Conservation (phyloP, 2,329 filamentous ascomycete genomes). For the Colletotrichum sp. region DNA sequence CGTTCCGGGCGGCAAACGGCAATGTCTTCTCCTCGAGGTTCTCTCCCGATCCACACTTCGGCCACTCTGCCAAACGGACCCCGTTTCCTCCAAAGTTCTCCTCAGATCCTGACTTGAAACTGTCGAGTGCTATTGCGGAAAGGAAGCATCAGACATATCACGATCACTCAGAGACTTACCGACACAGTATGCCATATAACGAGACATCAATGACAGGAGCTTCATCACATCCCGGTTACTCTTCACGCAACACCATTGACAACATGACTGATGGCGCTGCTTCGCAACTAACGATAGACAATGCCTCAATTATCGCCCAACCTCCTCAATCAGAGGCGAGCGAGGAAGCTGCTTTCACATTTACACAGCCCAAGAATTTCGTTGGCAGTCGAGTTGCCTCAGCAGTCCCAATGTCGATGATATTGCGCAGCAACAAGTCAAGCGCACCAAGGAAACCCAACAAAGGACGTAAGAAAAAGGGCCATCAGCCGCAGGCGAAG, state of each 20-base stretch:
- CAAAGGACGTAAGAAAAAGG: not conserved
- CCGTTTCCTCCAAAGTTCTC: not conserved
- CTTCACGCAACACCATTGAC: not conserved
- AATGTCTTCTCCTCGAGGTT: not conserved
- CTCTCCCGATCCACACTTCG: not conserved
- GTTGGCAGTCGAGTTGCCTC: constrained; percentile 1
- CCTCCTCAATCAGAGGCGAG: not conserved
- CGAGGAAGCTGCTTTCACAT: not conserved
- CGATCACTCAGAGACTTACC: not conserved
- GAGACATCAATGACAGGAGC: not conserved
- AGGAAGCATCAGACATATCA: not conserved
- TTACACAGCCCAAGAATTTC: constrained; percentile 19
- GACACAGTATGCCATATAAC: not conserved
- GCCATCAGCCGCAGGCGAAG: not conserved
- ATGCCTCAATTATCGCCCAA: not conserved
- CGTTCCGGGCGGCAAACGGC: not conserved
- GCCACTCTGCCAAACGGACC: not conserved
- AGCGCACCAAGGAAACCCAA: not conserved
- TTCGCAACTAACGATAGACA: not conserved
- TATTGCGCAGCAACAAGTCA: not conserved
- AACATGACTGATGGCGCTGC: not conserved
- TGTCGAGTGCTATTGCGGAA: not conserved
- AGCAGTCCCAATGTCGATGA: not conserved
- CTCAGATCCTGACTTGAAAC: not conserved
- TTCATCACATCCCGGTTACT: not conserved